phyloP scores from a whole-genome alignment of 176 grass and related monocot species.

The Aegilops bicornis region DNA sequence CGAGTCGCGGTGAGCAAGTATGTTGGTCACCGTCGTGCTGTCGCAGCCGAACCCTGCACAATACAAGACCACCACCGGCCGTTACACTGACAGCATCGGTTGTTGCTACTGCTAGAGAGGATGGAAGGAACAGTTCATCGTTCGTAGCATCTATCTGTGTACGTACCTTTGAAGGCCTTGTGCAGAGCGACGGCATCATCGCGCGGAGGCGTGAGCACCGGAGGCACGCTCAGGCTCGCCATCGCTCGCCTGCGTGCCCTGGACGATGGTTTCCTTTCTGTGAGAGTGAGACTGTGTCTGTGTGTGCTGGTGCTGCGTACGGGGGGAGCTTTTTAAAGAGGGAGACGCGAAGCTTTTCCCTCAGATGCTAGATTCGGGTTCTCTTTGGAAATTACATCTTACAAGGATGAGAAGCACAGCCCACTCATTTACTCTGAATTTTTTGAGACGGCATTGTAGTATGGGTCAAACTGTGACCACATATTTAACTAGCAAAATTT shows the following conservation, averaged over 20 bases:
- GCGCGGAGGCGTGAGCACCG: slow-evolving; percentile 51
- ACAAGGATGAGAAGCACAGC: neutral
- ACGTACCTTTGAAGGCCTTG: slow-evolving; percentile 62
- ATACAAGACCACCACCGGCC: neutral
- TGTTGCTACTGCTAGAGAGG: neutral
- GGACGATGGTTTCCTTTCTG: too few relatives aligned
- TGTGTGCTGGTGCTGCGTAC: neutral
- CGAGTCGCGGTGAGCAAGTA: slow-evolving; percentile 84
- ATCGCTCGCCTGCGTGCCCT: slow-evolving; percentile 2
- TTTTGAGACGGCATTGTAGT: too few relatives aligned
- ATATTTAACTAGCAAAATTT: too few relatives aligned
- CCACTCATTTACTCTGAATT: neutral
- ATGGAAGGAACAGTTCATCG: too few relatives aligned
- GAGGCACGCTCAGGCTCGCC: slow-evolving; percentile 73
- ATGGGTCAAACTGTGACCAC: too few relatives aligned
- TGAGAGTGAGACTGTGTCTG: neutral
- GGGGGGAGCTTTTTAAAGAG: neutral
- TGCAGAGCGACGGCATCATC: slow-evolving; percentile 85
- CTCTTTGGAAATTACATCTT: neutral
- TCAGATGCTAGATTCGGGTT: neutral
- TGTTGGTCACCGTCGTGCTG: slow-evolving; percentile 57
- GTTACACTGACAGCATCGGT: neutral
- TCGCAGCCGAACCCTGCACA: slow-evolving; percentile 75
- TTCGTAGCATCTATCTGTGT: neutral
- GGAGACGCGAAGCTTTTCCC: neutral